phyloP scores from a whole-genome alignment of 768 basidiomycete genomes.

The Myochromella boudieri region DNA sequence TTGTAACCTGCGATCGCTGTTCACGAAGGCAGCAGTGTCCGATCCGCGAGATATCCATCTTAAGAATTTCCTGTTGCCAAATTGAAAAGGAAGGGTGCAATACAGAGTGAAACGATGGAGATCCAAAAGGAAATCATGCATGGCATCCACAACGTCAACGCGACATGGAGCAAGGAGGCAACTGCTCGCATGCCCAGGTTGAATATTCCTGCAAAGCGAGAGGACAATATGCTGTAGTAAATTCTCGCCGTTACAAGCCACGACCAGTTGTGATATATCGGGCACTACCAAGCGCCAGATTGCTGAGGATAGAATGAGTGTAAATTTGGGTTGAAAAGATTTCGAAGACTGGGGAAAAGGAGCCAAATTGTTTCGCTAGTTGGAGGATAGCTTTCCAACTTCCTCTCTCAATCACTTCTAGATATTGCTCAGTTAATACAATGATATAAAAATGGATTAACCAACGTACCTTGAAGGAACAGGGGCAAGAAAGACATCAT shows the following conservation, averaged over 20 bases:
- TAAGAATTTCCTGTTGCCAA: constrained; percentile 77
- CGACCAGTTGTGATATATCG: constrained; percentile 98
- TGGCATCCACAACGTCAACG: constrained; percentile 86
- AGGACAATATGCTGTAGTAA: constrained; percentile 92
- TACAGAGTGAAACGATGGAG: constrained; percentile 86
- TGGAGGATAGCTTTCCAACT: constrained; percentile 90
- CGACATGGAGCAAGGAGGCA: constrained; percentile 91
- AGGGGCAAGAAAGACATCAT: constrained; percentile 94
- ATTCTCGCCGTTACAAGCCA: constrained; percentile 95
- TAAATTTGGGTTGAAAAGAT: constrained; percentile 98
- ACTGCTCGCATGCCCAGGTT: constrained; percentile 95
- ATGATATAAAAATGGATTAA: not conserved
- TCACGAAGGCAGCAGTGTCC: constrained; percentile 95
- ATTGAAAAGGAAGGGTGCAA: constrained; percentile 98
- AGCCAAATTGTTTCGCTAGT: constrained; percentile 90
- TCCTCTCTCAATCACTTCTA: constrained; percentile 95
- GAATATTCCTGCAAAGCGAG: constrained; percentile 96
- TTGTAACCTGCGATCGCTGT: constrained; percentile 99
- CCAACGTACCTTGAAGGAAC: constrained; percentile 82
- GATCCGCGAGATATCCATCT: constrained; percentile 99
- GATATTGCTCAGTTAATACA: constrained; percentile 16
- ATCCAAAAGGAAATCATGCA: constrained; percentile 98
- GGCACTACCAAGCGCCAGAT: constrained; percentile 96
- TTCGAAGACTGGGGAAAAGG: constrained; percentile 93
- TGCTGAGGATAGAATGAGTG: constrained; percentile 95